A percentile compares a stretch with the other conserved stretches of the same genome.
phyloP scores from a whole-genome alignment of 31 red algal genomes.

The Porphyra umbilicalis region DNA sequence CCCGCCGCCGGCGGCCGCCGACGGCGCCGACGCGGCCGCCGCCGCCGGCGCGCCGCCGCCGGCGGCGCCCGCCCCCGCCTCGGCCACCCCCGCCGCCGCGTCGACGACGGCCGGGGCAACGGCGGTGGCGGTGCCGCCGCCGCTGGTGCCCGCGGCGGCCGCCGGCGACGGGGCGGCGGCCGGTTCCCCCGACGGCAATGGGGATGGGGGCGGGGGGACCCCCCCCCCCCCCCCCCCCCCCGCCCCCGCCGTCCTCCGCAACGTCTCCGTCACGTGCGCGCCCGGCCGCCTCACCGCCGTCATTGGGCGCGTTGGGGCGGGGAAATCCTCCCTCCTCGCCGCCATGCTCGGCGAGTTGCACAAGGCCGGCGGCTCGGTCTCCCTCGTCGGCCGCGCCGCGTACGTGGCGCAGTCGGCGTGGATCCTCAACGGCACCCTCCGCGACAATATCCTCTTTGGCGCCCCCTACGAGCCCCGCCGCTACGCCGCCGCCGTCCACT shows the following conservation, averaged over 20 bases:
- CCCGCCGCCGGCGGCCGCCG: neutral
- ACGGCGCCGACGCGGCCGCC: neutral
- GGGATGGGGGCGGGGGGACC: no score
- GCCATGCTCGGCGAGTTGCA: constrained; percentile 19
- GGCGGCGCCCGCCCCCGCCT: neutral
- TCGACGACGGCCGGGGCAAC: neutral
- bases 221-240: no score
- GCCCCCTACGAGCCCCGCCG: neutral
- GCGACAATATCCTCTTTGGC: constrained; percentile 27
- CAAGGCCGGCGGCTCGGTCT: constrained; percentile 4
- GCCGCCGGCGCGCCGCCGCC: neutral
- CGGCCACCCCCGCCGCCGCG: neutral
- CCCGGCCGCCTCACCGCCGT: constrained; percentile 13
- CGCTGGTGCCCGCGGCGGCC: neutral
- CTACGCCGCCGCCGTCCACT: constrained; percentile 8
- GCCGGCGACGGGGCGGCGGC: neutral
- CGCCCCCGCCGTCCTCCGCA: constrained; percentile 6
- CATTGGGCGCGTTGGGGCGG: constrained; percentile 24
- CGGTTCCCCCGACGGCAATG: neutral
- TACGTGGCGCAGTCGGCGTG: constrained; percentile 25
- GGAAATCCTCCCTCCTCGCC: constrained; percentile 11
- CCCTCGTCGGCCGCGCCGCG: neutral
- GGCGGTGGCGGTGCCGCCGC: neutral
- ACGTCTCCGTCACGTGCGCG: constrained; percentile 1
- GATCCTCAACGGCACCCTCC: constrained; percentile 22